A percentile compares a stretch with the other conserved stretches of the same genome.
Conservation (phyloP, 768 basidiomycete species). For the Rhodotorula kratochvilovae region DNA sequence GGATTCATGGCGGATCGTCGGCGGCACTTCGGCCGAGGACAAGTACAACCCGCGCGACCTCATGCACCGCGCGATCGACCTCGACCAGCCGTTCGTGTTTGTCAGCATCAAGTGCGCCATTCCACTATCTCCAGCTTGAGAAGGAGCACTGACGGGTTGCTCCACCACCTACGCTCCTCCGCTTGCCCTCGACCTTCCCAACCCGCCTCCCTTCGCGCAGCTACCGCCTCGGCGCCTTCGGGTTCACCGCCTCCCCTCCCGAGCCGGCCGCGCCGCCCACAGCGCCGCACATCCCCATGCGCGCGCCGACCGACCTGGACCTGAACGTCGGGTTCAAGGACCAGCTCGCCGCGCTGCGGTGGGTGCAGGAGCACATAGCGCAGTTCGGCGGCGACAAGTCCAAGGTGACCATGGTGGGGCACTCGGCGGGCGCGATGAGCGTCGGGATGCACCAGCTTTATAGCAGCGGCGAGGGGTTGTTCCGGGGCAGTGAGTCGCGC, state of each 20-base stretch:
- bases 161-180: no score
- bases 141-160: no score
- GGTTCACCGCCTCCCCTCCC: constrained; percentile 33
- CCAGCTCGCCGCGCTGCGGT: constrained; percentile 50
- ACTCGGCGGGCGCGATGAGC: constrained; percentile 32
- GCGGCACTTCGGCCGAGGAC: constrained; percentile 18
- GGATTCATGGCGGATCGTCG: constrained; percentile 41
- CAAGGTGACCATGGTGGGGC: constrained; percentile 30
- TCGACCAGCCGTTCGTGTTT: constrained; percentile 28
- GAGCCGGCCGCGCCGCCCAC: constrained; percentile 9
- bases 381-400: constrained; percentile 49
- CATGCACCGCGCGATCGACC: constrained; percentile 17
- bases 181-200: background rate
- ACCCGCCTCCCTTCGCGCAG: background rate
- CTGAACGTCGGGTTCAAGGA: constrained; percentile 55
- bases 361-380: constrained; percentile 49
- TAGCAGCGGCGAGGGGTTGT: constrained; percentile 13
- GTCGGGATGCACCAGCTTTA: constrained; percentile 36
- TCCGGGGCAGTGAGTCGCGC: constrained; percentile 19
- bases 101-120: constrained; percentile 26
- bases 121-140: background rate
- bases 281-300: constrained; percentile 27
- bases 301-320: constrained; percentile 41
- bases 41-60: constrained; percentile 33
- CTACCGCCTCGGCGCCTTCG: constrained; percentile 34